A percentile compares a stretch with the other conserved stretches of the same genome.
Evolutionary conservation across 495 filamentous ascomycete species (phyloP).

Genomic region (Hypoxylon lienhwacheense): DNA sequence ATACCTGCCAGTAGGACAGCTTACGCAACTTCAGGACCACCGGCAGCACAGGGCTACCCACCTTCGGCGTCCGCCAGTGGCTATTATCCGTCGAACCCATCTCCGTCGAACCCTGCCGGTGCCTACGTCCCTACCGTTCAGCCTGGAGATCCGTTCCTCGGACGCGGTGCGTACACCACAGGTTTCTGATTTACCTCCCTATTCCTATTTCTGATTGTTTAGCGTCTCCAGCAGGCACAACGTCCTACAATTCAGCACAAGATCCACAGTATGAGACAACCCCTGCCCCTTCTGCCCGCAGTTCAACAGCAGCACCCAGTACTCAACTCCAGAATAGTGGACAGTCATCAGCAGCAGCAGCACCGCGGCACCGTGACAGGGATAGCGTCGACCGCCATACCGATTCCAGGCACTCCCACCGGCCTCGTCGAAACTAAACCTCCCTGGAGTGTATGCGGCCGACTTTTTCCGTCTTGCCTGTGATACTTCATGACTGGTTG

Average conservation of each 20-base stretch:
- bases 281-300: conserved; percentile 38
- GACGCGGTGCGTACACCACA: conserved; percentile 55
- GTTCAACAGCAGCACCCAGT: conserved; percentile 32
- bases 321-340: conserved; percentile 42
- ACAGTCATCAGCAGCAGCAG: too few species aligned
- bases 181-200: conserved; percentile 32
- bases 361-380: conserved; percentile 45
- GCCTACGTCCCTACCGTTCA: conserved; percentile 40
- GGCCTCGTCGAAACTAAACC: conserved; percentile 36
- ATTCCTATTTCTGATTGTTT: conserved; percentile 52
- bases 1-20: conserved; percentile 36
- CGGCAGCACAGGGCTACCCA: conserved; percentile 34
- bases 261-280: conserved; percentile 41
- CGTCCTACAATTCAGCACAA: conserved; percentile 44
- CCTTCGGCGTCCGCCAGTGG: conserved; percentile 28
- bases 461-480: conserved; percentile 32
- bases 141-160: conserved; percentile 51
- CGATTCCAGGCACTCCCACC: conserved; percentile 42
- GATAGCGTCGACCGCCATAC: conserved; percentile 44
- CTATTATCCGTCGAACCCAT: conserved; percentile 41
- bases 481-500: conserved; percentile 38
- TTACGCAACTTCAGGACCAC: conserved; percentile 39
- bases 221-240: conserved; percentile 55
- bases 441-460: conserved; percentile 31
- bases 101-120: conserved; percentile 35